These are phyloP conservation scores for Wickerhamiella qilinensis DNA, from an alignment of 805 yeast genomes.

Conservation along the genomic window DNA sequence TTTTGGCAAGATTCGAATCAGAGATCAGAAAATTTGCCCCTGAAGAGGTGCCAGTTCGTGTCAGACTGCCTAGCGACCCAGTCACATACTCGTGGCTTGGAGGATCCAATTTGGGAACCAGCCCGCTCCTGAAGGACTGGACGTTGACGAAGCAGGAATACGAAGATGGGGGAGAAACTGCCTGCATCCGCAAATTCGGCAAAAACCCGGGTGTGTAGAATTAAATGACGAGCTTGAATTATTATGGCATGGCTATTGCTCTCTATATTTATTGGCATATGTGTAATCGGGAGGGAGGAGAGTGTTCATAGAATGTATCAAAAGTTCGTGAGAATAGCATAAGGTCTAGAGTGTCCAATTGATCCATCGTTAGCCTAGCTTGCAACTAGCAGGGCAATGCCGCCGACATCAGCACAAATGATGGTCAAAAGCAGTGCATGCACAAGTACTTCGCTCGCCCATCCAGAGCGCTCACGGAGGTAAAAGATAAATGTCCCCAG, in stretches of 20 bases:
- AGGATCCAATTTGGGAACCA: slow-evolving; percentile 30
- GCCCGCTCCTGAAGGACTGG: slow-evolving; percentile 28
- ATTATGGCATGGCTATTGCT: too few species aligned
- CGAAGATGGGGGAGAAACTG: slow-evolving; percentile 62
- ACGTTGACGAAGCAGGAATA: slow-evolving; percentile 66
- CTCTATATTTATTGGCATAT: too few species aligned
- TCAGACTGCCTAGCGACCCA: slow-evolving; percentile 22
- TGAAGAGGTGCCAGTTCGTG: slow-evolving; percentile 16
- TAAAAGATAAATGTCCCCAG: slow-evolving; percentile 31
- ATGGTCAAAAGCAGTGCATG: slow-evolving; percentile 27
- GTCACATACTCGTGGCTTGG: slow-evolving; percentile 42
- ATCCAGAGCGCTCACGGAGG: slow-evolving; percentile 26
- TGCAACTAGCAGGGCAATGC: slow-evolving; percentile 21
- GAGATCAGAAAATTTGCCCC: slow-evolving; percentile 25
- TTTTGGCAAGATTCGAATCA: slow-evolving; percentile 35
- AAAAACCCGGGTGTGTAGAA: slow-evolving; percentile 2
- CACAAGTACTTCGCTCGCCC: slow-evolving; percentile 29
- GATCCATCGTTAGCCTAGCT: too few species aligned
- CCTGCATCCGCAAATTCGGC: slow-evolving; percentile 36
- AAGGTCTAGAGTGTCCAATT: too few species aligned
- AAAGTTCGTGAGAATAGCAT: too few species aligned
- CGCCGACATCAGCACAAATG: slow-evolving; percentile 29
- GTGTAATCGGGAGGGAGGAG: too few species aligned
- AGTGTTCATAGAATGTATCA: too few species aligned
- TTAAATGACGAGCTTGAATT: too few species aligned